Evolutionary conservation across 1,284 basidiomycete genomes (phyloP), one percentile per base, ranked within the genome.

Genomic region (Ustanciosporium gigantosporum): DNA sequence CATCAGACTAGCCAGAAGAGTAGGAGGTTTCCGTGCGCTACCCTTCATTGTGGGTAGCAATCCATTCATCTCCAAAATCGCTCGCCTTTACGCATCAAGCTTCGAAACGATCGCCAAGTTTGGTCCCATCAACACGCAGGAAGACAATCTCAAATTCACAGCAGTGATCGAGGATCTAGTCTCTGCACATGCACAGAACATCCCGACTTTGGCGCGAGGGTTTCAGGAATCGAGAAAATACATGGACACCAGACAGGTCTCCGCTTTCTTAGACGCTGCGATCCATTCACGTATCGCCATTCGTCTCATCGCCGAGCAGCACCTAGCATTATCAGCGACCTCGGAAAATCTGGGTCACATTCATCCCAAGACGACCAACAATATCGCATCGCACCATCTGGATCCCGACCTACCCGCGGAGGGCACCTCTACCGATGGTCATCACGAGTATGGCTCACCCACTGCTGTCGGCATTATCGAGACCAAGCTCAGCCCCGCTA

Each of bases 271-370:
- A 24, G 88, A 94, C 73, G 85, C 86, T 20, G 87, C 89, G 16
- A 91, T 94, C 69, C 86, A 87, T 24, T 90, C 87, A 67, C 85
- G 91, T 34, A 91, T 93, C 48, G 89, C 88, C 24, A 87, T 93
- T 23, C 87, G 91, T 16, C 81, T 94, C 42, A 91, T 93, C 60
- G 91, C 90, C 32, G 91, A 94, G 75, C 91, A 94, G 73, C 91
- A 94, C 73, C 87, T 94, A 31, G 86, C 89, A 2, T 81, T 93
- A 17, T 57, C 65, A 0, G 65, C 60, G 16, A 57, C 55, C 4
- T 59, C 61, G 3, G 36, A 49, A 3, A 40, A 41, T n/a, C 35
- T 32, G 13, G 20, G 27, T 3, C 46, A 49, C 16, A 19, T 43
- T 13, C 25, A 37, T 22, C 31, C 42, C 8, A 34, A 25, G 15